Evolutionary conservation across 352 stramenopile species (phyloP), one percentile per base, ranked within the genome.

Genomic region (Globisporangium megalacanthum): DNA sequence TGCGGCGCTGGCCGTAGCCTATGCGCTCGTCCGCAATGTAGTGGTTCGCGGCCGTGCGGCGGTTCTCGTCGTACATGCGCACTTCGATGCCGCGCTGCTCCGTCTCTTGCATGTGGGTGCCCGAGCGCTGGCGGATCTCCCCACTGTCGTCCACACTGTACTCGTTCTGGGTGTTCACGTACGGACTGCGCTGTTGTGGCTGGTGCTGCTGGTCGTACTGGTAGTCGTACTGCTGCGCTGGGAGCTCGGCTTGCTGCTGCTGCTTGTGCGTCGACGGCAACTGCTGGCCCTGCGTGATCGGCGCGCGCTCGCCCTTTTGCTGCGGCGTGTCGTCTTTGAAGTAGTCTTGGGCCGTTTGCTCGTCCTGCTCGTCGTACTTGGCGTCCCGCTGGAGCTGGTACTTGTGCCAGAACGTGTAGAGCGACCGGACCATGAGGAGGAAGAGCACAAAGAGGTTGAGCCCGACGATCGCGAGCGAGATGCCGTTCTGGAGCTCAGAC

Each of bases 391-490:
- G 76, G 51, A 89, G 63, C 56, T 88, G 77, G 33, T 84, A 68
- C 64, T 86, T 87, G 63, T 86, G 78, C 68, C 70, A 89, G 58
- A 89, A 85, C 61, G 66, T 75, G 64, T 89, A 89, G 15, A 89
- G 46, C 62, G 77, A 83, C 13, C 79, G 73, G 39, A 85, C 54
- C 75, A 89, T 81, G 29, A 89, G 62, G 56, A 86, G 58, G 41
- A 81, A 67, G 45, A 89, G 60, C 62, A 87, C 77, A 45, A 86
- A 85, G 17, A 88, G 52, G 55, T 89, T 86, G 47, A 89, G 65
- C 0, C 75, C 77, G 36, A 89, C 73, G 55, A 89, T 89, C 20
- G 74, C 75, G 46, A 85, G 63, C 41, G 77, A 87, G 22, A 89
- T 83, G 55, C 74, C 71, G 56, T 86, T 87, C 64, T 88, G 79